phyloP scores from a whole-genome alignment of 2,329 filamentous ascomycete genomes.

The Acarospora socialis region DNA sequence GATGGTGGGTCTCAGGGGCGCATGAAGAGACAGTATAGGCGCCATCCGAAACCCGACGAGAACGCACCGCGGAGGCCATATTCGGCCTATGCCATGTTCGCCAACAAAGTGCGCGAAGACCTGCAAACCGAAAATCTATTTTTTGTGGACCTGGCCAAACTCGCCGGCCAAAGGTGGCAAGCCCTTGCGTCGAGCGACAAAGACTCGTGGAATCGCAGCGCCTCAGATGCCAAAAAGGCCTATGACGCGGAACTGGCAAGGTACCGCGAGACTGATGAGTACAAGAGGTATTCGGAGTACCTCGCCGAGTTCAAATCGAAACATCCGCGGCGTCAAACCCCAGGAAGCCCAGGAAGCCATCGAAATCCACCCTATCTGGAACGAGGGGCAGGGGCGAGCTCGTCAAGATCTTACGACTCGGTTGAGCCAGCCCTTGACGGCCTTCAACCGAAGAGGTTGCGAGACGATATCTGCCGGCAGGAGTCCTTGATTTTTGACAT shows the following conservation, averaged over 20 bases:
- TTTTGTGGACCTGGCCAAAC: slow-evolving; percentile 71
- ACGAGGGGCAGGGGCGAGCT: no score
- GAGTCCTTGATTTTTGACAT: no score
- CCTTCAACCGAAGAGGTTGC: no score
- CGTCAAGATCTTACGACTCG: no score
- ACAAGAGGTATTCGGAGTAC: slow-evolving; percentile 55
- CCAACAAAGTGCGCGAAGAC: slow-evolving; percentile 61
- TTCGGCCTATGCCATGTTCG: slow-evolving; percentile 75
- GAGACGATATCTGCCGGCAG: no score
- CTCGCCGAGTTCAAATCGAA: slow-evolving; percentile 65
- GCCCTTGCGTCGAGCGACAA: slow-evolving; percentile 51
- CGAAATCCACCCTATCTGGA: no score
- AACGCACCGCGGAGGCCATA: slow-evolving; percentile 67
- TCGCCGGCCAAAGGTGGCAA: slow-evolving; percentile 73
- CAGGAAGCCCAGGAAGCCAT: no score
- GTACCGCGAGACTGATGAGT: slow-evolving; percentile 64
- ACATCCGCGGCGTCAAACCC: no score
- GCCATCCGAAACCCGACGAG: slow-evolving; percentile 44
- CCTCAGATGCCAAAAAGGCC: slow-evolving; percentile 58
- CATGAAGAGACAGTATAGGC: slow-evolving; percentile 10
- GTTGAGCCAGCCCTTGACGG: no score
- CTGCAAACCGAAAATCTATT: slow-evolving; percentile 61
- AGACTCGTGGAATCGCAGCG: slow-evolving; percentile 58
- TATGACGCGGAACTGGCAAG: slow-evolving; percentile 58
- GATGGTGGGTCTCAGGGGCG: no score